Base-by-base conservation (phyloP, 495 filamentous ascomycete species). In the Parachaetomium inaequale region DNA sequence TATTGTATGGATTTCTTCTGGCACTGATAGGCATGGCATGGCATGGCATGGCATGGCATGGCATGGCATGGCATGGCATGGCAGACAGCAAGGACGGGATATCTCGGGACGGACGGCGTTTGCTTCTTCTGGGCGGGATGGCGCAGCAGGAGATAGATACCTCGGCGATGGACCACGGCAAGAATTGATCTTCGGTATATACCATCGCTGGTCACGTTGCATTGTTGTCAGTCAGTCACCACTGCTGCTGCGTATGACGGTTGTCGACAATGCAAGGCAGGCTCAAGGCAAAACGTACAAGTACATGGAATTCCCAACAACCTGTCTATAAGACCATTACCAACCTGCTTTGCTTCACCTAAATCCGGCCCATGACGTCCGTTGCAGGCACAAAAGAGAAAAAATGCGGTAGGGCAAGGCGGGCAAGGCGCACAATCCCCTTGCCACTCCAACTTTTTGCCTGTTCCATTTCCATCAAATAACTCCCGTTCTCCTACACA, bases 321-420 rank as follows among this genome's bases (percentile, higher is more conserved):
- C 60, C 60, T 63, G 53, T 63, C 60, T 63, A 63, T 57, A 43
- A 29, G 53, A 57, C 60, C 60, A 63, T 63, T 57, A 63, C 45
- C 32, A 61, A 57, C 63, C 63, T 54, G 38, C 61, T 51, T 53
- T 54, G 38, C 61, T 51, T 53, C 55, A 46, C 47, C 49, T 14
- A 58, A 36, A 34, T 46, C 61, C 53, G 25, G 54, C 34, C 36
- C 29, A 34, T 34, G 29, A 50, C 36, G 11, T 47, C 42, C 31
- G 55, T 23, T 21, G 42, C 58, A 60, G 58, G 49, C 58, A 53
- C 36, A 60, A 53, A 59, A 55, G 46, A 52, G n/a, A 59, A 38
- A 50, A 59, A 26, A 49, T 50, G 56, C 31, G 31, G 32, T 15
- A 50, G 31, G 45, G 3, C 17, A 10, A 36, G 42, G 25, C 26